Conservation (phyloP, 441 rosid genomes). For the Euphorbia celastroides region DNA sequence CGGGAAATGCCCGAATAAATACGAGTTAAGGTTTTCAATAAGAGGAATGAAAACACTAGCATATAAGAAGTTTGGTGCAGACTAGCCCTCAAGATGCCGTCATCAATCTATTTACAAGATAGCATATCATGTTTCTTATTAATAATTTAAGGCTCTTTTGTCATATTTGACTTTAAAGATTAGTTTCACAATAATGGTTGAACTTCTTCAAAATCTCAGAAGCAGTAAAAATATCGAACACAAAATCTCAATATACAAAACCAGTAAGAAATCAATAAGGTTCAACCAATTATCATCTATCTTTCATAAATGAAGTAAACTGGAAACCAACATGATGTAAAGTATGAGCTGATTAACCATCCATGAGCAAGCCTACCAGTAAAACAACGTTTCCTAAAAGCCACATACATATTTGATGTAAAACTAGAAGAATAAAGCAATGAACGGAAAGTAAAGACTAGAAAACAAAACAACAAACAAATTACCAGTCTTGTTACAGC, state of each 20-base stretch:
- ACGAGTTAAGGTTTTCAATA: too few species aligned
- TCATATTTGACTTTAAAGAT: background rate
- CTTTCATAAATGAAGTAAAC: background rate
- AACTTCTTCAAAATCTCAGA: background rate
- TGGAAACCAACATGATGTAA: background rate
- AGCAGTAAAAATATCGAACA: background rate
- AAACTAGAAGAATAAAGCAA: background rate
- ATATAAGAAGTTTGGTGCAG: too few species aligned
- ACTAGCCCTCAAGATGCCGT: too few species aligned
- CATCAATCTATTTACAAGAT: background rate
- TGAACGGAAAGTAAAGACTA: background rate
- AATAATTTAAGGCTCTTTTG: background rate
- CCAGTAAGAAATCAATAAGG: background rate
- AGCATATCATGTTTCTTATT: background rate
- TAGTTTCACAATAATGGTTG: background rate
- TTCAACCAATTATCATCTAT: background rate
- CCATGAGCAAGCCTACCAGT: background rate
- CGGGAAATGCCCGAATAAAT: too few species aligned
- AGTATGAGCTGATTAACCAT: background rate
- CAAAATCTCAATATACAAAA: background rate
- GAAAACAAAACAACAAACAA: background rate
- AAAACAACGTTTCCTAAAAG: background rate
- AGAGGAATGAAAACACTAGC: too few species aligned
- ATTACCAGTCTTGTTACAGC: conserved; percentile 45
- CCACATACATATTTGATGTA: background rate